Conservation (phyloP, 2,329 filamentous ascomycete genomes). For the Nothophoma quercina region DNA sequence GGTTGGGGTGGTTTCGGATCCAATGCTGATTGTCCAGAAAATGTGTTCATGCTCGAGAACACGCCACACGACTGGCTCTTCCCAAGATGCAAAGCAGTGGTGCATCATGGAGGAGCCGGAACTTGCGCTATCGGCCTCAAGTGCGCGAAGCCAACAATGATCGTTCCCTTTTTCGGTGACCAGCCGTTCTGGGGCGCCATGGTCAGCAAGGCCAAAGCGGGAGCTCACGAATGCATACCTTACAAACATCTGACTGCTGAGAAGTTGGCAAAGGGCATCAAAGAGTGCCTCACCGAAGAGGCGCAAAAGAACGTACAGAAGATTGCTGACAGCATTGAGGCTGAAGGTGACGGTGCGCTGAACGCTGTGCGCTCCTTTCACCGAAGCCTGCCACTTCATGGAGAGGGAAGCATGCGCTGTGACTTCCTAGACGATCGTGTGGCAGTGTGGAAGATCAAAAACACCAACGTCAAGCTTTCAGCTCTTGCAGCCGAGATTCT, state of each 20-base stretch:
- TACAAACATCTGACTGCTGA: slow-evolving; percentile 72
- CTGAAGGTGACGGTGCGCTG: slow-evolving; percentile 70
- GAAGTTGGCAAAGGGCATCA: slow-evolving; percentile 73
- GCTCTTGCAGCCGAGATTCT: slow-evolving; percentile 71
- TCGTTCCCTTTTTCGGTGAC: slow-evolving; percentile 82
- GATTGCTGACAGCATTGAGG: slow-evolving; percentile 68
- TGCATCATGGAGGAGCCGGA: slow-evolving; percentile 80
- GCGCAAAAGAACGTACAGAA: slow-evolving; percentile 64
- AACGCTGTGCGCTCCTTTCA: slow-evolving; percentile 76
- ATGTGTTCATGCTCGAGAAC: slow-evolving; percentile 76
- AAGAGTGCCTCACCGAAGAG: slow-evolving; percentile 69
- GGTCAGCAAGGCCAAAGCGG: slow-evolving; percentile 69
- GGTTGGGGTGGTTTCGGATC: slow-evolving; percentile 77
- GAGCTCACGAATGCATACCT: slow-evolving; percentile 68
- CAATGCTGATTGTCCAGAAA: slow-evolving; percentile 58
- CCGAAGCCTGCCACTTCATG: slow-evolving; percentile 61
- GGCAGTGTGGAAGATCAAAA: slow-evolving; percentile 72
- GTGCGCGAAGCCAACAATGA: slow-evolving; percentile 74
- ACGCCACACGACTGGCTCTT: slow-evolving; percentile 82
- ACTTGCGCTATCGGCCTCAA: slow-evolving; percentile 78
- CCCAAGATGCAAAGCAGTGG: slow-evolving; percentile 68
- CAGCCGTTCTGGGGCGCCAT: slow-evolving; percentile 81
- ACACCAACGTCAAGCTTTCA: slow-evolving; percentile 66
- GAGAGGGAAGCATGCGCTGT: slow-evolving; percentile 64
- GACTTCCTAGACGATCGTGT: slow-evolving; percentile 68